Evolutionary conservation across 176 grass and related monocot species (phyloP).

Genomic region (sorghum (Sorghum bicolor)): DNA sequence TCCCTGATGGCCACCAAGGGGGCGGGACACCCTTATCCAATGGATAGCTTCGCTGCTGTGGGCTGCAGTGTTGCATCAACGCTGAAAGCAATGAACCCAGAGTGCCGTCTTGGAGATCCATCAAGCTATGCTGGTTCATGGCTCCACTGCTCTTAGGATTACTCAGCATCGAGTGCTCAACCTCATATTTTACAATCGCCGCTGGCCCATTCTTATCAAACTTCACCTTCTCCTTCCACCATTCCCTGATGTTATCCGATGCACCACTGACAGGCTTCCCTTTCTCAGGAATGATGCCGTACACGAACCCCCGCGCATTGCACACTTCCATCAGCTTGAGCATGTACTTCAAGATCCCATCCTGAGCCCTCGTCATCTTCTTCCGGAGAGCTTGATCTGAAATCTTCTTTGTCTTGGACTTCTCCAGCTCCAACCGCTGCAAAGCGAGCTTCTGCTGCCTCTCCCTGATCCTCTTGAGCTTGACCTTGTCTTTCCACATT

Average conservation of each 20-base stretch:
- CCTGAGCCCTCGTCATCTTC: constrained; percentile 80
- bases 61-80: constrained; percentile 52
- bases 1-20: constrained; percentile 63
- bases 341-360: constrained; percentile 97
- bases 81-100: constrained; percentile 64
- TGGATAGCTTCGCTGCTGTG: constrained; percentile 55
- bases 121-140: constrained; percentile 28
- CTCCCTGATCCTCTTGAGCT: constrained; percentile 84
- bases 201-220: constrained; percentile 56
- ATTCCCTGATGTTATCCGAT: constrained; percentile 56
- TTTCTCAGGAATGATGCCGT: constrained; percentile 44
- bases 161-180: constrained; percentile 27
- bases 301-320: constrained; percentile 48
- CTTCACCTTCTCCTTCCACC: constrained; percentile 62
- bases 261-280: constrained; percentile 51
- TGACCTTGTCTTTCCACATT: constrained; percentile 94
- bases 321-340: constrained; percentile 68
- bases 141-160: background rate
- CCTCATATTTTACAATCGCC: constrained; percentile 42
- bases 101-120: constrained; percentile 56
- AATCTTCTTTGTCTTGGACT: constrained; percentile 52
- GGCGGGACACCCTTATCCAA: constrained; percentile 46
- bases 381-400: constrained; percentile 81
- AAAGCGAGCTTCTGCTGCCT: constrained; percentile 46
- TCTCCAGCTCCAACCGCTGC: constrained; percentile 30